Evolutionary conservation across 805 yeast genomes (phyloP), one percentile per base, ranked within the genome.

Genomic region (Candida oleophila): DNA sequence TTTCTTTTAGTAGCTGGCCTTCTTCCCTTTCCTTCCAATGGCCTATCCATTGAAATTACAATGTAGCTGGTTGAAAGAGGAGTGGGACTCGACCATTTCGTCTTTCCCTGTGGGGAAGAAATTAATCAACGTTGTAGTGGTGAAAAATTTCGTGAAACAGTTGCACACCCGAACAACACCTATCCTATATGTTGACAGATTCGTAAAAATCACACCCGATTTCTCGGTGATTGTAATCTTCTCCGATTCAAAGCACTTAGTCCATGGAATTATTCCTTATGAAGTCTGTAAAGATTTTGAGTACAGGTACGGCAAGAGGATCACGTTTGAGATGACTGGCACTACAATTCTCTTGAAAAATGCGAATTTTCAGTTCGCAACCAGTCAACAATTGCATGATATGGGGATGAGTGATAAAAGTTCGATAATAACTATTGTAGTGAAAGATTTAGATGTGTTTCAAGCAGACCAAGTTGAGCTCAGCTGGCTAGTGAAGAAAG

Each of bases 281-380:
- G 51, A 55, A 9, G 57, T 69, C 1, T 56, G 69, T 2, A 49
- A 57, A 7, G 39, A 49, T 20, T 68, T 65, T 49, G 78, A 74
- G 49, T 50, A 52, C 28, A 46, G 45, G 16, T 55, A 68, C 45
- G 52, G 60, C 16, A 65, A 64, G 40, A 51, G 76, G 20, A 57
- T 74, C 33, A 71, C 78, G 1, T 62, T 52, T 43, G 48, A 59
- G 28, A 64, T 72, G 0, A 39, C 48, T 20, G 58, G 68, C 34
- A 51, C 57, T 25, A 49, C 64, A 18, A 53, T 74, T 16, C 37
- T 59, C 4, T 48, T 74, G 19, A 58, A 53, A 2, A 34, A 55
- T n/a, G 71, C 70, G 7, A 53, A 55, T 19, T 58, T 65, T 19
- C 51, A 53, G 37, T 69, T 66, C 46, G 48, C 56, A 19, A 55